Evolutionary conservation across 805 yeast species (phyloP), one percentile per base, ranked within the genome.

Genomic region (Starmerella sirachaensis): DNA sequence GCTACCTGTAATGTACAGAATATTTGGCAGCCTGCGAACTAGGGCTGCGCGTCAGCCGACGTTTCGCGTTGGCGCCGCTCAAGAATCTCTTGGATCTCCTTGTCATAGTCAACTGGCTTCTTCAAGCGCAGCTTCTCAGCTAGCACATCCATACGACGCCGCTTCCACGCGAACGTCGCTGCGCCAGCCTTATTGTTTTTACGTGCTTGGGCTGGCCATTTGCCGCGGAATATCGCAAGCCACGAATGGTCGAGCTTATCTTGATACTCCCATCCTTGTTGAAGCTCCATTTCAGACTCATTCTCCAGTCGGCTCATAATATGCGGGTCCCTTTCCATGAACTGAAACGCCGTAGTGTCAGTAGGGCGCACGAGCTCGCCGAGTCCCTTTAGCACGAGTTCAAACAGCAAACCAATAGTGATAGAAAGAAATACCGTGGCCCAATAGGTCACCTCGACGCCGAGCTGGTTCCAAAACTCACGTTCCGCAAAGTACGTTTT

Each of bases 371-470:
- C 42, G 54, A 72, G 66, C 19, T 63, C 64, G 45, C 75, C 70
- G 31, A 75, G 48, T 1, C 76, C 68, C 46, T 78, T 75, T 36
- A 74, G 55, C 5, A 78, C 53, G 27, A 81, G 58, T 54, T 91
- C 97, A 42, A 80, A 60, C 26, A 75, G 57, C 11, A 81, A 47
- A 2, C 88, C 79, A 37, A 82, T 62, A 0, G 71, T 59, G 1
- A 65, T 56, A 14, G 80, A 54, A 1, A 76, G 66, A 21, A 83
- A 52, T 23, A 81, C 60, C 0, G 83, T 58, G 1, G 83, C 82
- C 97, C 97, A 91, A 74, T 85, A 88, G 1, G 81, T 68, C n/a
- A 65, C 56, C 54, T 91, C 96, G 16, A 47, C 59, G 17, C 97
- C 97, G 62, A 83, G 84, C 35, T 73, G 73, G 33, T 74, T 58